Conservation (phyloP, 1,284 basidiomycete genomes). For the Thecaphora thlaspeos region DNA sequence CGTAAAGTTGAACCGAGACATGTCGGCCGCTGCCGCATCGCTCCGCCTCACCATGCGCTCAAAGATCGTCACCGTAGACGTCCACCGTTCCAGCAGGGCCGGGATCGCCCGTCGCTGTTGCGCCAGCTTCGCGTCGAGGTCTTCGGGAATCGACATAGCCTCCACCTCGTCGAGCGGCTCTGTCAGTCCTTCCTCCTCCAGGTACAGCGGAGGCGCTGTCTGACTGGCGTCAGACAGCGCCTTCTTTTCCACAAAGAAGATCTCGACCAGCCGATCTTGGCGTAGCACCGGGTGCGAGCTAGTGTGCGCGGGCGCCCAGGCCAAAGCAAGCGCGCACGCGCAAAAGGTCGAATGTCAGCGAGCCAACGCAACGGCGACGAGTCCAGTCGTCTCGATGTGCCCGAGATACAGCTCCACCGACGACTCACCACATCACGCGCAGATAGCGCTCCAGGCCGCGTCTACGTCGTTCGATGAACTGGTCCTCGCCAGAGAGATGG, state of each 20-base stretch:
- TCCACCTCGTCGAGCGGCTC: slow-evolving; percentile 31
- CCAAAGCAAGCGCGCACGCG: too few relatives aligned
- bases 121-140: slow-evolving; percentile 27
- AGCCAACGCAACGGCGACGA: too few relatives aligned
- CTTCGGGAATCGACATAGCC: slow-evolving; percentile 32
- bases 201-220: slow-evolving; percentile 26
- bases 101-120: slow-evolving; percentile 31
- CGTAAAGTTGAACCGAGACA: slow-evolving; percentile 32
- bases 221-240: slow-evolving; percentile 26
- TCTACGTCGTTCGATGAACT: slow-evolving; percentile 31
- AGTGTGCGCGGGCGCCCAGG: too few relatives aligned
- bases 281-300: slow-evolving; percentile 28
- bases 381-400: too few relatives aligned
- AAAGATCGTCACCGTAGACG: slow-evolving; percentile 27
- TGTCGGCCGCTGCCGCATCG: slow-evolving; percentile 35
- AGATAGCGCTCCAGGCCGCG: slow-evolving; percentile 34
- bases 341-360: not conserved
- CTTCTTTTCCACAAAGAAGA: slow-evolving; percentile 29
- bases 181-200: slow-evolving; percentile 29
- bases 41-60: slow-evolving; percentile 34
- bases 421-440: slow-evolving; percentile 16
- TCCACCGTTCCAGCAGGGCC: slow-evolving; percentile 31
- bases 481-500: slow-evolving; percentile 29
- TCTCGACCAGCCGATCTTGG: slow-evolving; percentile 28
- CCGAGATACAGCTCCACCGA: too few relatives aligned